A percentile compares a stretch with the other conserved stretches of the same genome.
Evolutionary conservation across 1,139 yeast species (phyloP).

Genomic region (Nakaseomyces sp.): DNA sequence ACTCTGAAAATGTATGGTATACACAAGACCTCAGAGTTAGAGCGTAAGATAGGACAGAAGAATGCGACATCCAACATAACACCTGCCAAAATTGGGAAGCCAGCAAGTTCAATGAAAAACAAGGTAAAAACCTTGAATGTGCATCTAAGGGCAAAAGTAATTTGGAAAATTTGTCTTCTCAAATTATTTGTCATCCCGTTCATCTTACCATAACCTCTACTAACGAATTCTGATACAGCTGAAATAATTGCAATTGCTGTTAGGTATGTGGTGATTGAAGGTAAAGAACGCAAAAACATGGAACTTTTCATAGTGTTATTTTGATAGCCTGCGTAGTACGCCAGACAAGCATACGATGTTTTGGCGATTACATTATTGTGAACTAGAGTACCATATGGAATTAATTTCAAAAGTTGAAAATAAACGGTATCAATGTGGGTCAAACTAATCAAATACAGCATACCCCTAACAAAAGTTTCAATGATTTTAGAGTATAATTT

Average conservation of each 20-base stretch:
- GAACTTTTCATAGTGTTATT: conserved; percentile 19
- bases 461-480: conserved; percentile 14
- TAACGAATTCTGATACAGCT: conserved; percentile 37
- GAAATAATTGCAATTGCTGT: conserved; percentile 41
- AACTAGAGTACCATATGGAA: conserved; percentile 9
- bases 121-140: conserved; percentile 68
- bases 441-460: conserved; percentile 11
- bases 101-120: conserved; percentile 67
- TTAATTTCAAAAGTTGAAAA: conserved; percentile 4
- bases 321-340: conserved; percentile 15
- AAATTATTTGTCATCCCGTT: conserved; percentile 32
- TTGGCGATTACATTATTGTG: conserved; percentile 5
- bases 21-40: conserved; percentile 26
- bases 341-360: conserved; percentile 9
- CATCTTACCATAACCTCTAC: conserved; percentile 41
- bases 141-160: conserved; percentile 47
- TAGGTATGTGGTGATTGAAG: conserved; percentile 42
- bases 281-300: conserved; percentile 28
- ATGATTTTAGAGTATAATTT: conserved; percentile 14
- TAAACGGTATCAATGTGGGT: conserved; percentile 8
- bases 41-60: conserved; percentile 43
- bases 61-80: conserved; percentile 58
- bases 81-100: conserved; percentile 87
- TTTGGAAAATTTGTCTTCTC: conserved; percentile 40
- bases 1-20: conserved; percentile 15